Evolutionary conservation across 164 flowering plant genomes (phyloP).

Genomic region (Platanus orientalis): DNA sequence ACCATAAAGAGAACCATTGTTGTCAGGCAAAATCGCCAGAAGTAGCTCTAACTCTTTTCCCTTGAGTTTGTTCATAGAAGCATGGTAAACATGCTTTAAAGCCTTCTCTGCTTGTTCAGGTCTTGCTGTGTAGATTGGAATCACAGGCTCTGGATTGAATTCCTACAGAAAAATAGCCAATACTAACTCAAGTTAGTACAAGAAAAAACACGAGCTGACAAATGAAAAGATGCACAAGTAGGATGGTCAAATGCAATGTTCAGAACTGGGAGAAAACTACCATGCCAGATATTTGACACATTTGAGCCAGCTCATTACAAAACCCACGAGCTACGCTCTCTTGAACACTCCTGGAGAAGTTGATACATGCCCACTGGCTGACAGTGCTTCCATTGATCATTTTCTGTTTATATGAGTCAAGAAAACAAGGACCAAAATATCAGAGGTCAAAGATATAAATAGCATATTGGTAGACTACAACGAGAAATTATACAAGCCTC

Average conservation of each 20-base stretch:
- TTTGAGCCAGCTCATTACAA: conserved; percentile 71
- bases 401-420: conserved; percentile 42
- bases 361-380: conserved; percentile 72
- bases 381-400: conserved; percentile 84
- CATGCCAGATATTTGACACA: conserved; percentile 90
- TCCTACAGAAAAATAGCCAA: conserved; percentile 37
- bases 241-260: not conserved
- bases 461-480: not conserved
- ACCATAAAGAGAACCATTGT: conserved; percentile 15
- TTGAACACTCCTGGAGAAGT: conserved; percentile 75
- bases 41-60: conserved; percentile 9
- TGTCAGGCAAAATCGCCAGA: conserved; percentile 11
- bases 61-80: conserved; percentile 3
- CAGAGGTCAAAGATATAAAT: not conserved
- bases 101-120: conserved; percentile 1
- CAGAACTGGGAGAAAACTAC: conserved; percentile 22
- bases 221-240: not conserved
- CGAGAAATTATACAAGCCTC: not conserved
- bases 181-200: not conserved
- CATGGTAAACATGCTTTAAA: not conserved
- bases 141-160: conserved; percentile 67
- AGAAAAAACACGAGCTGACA: not conserved
- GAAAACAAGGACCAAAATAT: not conserved
- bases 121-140: not conserved
- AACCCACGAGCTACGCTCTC: conserved; percentile 77